Conservation (phyloP, 1,284 basidiomycete genomes). For the Anthracocystis walkeri region DNA sequence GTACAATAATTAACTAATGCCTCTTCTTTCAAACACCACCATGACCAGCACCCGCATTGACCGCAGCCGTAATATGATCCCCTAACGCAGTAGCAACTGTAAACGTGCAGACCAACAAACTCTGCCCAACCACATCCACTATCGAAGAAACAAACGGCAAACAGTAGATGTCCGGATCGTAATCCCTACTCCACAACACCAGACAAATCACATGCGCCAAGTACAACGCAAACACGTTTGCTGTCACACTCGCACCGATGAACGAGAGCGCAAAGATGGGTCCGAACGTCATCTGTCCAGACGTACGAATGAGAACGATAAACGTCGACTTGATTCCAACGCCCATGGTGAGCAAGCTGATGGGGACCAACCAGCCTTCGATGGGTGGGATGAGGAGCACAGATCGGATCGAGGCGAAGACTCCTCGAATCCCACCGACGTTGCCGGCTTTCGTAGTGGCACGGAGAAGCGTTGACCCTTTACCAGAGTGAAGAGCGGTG, state of each 20-base stretch:
- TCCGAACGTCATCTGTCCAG: slow-evolving; percentile 59
- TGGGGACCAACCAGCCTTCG: slow-evolving; percentile 63
- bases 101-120: slow-evolving; percentile 76
- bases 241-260: slow-evolving; percentile 19
- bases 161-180: slow-evolving; percentile 89
- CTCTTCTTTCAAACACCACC: slow-evolving; percentile 29
- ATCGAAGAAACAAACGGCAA: slow-evolving; percentile 89
- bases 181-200: slow-evolving; percentile 82
- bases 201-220: slow-evolving; percentile 80
- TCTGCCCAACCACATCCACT: slow-evolving; percentile 90
- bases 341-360: slow-evolving; percentile 56
- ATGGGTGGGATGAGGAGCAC: slow-evolving; percentile 44
- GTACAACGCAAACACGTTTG: slow-evolving; percentile 74
- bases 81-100: slow-evolving; percentile 70
- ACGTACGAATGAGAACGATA: slow-evolving; percentile 48
- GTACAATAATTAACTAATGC: slow-evolving; percentile 16
- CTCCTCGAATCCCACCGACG: slow-evolving; percentile 26
- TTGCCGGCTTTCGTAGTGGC: slow-evolving; percentile 28
- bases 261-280: slow-evolving; percentile 56
- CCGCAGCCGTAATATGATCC: slow-evolving; percentile 51
- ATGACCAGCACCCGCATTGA: slow-evolving; percentile 52
- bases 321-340: slow-evolving; percentile 53
- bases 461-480: slow-evolving; percentile 38
- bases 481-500: slow-evolving; percentile 79
- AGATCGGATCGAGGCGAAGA: slow-evolving; percentile 22